Evolutionary conservation across 192 early-diverging fungal species (phyloP).

Genomic region (Chytriomyces sp.): DNA sequence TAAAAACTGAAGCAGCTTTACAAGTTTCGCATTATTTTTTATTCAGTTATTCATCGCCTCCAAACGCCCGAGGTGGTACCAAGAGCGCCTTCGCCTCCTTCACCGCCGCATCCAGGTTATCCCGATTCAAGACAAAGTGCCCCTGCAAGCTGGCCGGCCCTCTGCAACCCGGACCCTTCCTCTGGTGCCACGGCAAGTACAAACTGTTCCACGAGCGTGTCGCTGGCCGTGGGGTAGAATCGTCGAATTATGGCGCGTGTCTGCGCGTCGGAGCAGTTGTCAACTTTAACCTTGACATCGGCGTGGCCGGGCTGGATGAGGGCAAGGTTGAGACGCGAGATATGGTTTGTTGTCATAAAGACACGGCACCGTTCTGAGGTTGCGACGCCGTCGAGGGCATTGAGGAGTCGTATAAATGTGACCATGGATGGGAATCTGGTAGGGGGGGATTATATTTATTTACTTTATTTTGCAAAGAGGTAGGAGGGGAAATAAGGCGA

Average conservation of each 20-base stretch:
- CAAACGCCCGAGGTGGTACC: too few relatives aligned
- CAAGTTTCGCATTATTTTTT: too few relatives aligned
- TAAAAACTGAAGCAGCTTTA: too few relatives aligned
- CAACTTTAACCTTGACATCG: constrained; percentile 61
- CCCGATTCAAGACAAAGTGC: constrained; percentile 90
- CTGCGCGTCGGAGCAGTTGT: constrained; percentile 59
- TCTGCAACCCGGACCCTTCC: not conserved
- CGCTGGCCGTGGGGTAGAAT: constrained; percentile 61
- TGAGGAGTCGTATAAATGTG: constrained; percentile 66
- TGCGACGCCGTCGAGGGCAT: constrained; percentile 75
- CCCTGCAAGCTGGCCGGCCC: constrained; percentile 86
- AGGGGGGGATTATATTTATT: too few relatives aligned
- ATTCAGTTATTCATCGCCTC: too few relatives aligned
- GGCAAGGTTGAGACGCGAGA: constrained; percentile 66
- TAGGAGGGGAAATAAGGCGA: too few relatives aligned
- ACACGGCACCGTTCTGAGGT: constrained; percentile 73
- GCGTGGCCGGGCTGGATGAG: constrained; percentile 74
- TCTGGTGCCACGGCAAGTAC: constrained; percentile 37
- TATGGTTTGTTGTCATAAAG: constrained; percentile 81
- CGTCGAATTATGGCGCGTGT: constrained; percentile 64
- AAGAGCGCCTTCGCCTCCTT: constrained; percentile 48
- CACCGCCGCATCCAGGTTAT: constrained; percentile 71
- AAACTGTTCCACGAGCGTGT: constrained; percentile 71
- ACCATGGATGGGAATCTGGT: constrained; percentile 48
- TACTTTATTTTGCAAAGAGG: too few relatives aligned